Evolutionary conservation across 352 stramenopile species (phyloP).

Genomic region (Globisporangium viniferum): DNA sequence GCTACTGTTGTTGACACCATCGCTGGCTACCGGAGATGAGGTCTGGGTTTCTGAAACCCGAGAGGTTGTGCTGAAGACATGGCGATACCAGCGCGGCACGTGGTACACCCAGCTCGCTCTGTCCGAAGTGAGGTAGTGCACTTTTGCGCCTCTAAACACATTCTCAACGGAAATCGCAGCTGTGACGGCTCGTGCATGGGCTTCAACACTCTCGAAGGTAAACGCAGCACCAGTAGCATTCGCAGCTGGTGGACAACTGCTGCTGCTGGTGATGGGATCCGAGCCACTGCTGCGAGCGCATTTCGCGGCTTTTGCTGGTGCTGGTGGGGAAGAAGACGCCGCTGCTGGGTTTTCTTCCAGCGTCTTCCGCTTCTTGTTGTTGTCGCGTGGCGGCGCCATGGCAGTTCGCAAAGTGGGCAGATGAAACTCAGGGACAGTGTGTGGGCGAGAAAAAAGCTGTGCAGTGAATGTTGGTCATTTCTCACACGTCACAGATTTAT

Average conservation of each 20-base stretch:
- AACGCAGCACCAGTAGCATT: too few species aligned
- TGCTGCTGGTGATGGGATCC: not conserved
- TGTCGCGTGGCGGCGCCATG: not conserved
- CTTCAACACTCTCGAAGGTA: too few species aligned
- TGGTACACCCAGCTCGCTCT: slow-evolving; percentile 53
- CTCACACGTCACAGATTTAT: not conserved
- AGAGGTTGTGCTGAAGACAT: slow-evolving; percentile 11
- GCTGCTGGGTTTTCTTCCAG: not conserved
- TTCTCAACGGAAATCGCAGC: too few species aligned
- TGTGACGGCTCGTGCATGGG: too few species aligned
- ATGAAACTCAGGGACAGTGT: too few species aligned
- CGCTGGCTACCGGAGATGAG: not conserved
- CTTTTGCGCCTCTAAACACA: not conserved
- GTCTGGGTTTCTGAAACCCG: too few species aligned
- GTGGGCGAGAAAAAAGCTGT: too few species aligned
- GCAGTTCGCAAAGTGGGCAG: not conserved
- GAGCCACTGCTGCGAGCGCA: not conserved
- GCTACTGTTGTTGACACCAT: not conserved
- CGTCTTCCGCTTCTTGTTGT: not conserved
- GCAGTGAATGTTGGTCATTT: not conserved
- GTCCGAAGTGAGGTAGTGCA: slow-evolving; percentile 24
- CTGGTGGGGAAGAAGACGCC: not conserved
- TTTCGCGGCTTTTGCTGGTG: not conserved
- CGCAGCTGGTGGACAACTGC: not conserved
- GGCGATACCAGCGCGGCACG: slow-evolving; percentile 49